Base-by-base conservation (phyloP, 139 green algal species). In the Mesostigma viride region DNA sequence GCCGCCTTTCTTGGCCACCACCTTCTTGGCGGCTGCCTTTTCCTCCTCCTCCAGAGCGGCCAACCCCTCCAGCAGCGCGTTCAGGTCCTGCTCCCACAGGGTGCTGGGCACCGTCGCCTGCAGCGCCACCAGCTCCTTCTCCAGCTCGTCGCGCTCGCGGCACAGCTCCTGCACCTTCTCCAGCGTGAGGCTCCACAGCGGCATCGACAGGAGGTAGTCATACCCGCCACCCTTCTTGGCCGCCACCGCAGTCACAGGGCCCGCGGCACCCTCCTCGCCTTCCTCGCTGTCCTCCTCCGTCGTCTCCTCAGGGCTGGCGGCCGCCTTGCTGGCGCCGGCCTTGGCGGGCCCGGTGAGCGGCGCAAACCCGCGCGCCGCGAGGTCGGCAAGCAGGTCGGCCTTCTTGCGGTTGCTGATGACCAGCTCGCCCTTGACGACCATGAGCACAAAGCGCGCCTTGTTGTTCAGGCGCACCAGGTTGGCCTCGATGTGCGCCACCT, bases 171-270 rank as follows among this genome's bases (percentile, higher is more conserved):
- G 14, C 31, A 97, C 90, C 80, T 91, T 93, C 83, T 98, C 92
- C 27, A 80, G 46, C 1, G 92, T 97, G n/a, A 98, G 77, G 76
- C 81, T 95, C 66, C 79, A 88, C 33, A 98, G 84, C 5, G 88
- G 80, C 92, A 98, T 97, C 64, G 74, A 85, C 45, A 98, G 86
- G 68, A 98, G 84, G 84, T 98, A 98, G 64, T 98, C 88, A 74
- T 95, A 98, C 62, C 48, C 82, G 27, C 45, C 69, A 48, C 62
- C 64, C 17, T 14, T 6, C 31, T 45, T 65, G 20, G 64, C 67
- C 36, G 31, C 61, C n/a, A 31, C 47, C 8, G 31, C 64, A 4
- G 46, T 27, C n/a, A 24, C 14, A 24, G 47, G n/a, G 17, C 17
- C 63, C 56, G 17, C 30, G 1, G 14, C 53, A 26, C 20, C 28